These are phyloP conservation scores for Pisolithus marmoratus DNA, from an alignment of 768 basidiomycete genomes.

Conservation along the genomic window DNA sequence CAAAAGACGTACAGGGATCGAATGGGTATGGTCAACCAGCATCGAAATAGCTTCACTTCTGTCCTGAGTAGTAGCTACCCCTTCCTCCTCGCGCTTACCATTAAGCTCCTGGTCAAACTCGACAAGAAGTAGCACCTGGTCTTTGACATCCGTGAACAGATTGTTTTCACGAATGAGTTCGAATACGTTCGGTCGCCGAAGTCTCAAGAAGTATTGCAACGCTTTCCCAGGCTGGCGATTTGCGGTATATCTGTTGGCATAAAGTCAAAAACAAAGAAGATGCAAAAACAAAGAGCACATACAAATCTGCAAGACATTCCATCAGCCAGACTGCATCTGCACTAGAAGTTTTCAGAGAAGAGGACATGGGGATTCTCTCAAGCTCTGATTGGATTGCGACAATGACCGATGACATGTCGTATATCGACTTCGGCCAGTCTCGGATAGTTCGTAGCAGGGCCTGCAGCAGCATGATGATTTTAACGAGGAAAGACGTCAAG, in stretches of 20 bases:
- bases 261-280: neutral
- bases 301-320: constrained; percentile 93
- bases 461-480: constrained; percentile 32
- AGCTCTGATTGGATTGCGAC: constrained; percentile 83
- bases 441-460: constrained; percentile 71
- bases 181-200: constrained; percentile 87
- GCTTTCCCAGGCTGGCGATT: constrained; percentile 95
- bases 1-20: constrained; percentile 71
- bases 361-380: constrained; percentile 52
- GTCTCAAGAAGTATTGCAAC: constrained; percentile 79
- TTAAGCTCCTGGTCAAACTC: constrained; percentile 91
- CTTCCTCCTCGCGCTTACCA: constrained; percentile 46
- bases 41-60: constrained; percentile 79
- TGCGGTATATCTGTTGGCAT: constrained; percentile 56
- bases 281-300: constrained; percentile 14
- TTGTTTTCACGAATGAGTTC: constrained; percentile 91
- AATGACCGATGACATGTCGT: constrained; percentile 82
- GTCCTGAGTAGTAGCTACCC: constrained; percentile 32
- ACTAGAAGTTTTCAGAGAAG: constrained; percentile 35
- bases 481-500: neutral
- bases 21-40: constrained; percentile 91
- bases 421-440: constrained; percentile 89
- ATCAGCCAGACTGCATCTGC: constrained; percentile 66
- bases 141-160: constrained; percentile 90
- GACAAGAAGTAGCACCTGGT: constrained; percentile 86